Evolutionary conservation across 1,139 yeast genomes (phyloP).

Genomic region (Yamadazyma mexicana): DNA sequence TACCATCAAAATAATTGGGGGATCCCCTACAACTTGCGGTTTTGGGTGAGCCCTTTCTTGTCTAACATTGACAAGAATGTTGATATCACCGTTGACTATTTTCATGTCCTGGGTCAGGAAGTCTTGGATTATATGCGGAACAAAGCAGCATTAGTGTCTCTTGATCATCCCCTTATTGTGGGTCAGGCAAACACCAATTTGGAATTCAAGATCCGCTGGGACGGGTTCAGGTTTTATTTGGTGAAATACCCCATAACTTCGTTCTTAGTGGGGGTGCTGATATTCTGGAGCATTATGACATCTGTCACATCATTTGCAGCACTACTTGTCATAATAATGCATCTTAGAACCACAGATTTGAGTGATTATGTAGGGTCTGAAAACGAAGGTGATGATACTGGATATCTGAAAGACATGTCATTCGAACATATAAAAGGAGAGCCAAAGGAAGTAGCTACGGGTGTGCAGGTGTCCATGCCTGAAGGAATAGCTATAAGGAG

Average conservation of each 20-base stretch:
- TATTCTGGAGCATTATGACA: slow-evolving; percentile 50
- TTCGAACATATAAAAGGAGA: neutral
- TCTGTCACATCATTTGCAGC: slow-evolving; percentile 28
- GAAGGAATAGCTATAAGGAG: no score
- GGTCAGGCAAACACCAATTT: slow-evolving; percentile 16
- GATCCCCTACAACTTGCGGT: slow-evolving; percentile 37
- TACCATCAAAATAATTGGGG: slow-evolving; percentile 30
- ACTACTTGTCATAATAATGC: neutral
- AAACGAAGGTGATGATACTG: no score
- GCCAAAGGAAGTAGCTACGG: no score
- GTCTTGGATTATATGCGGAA: neutral
- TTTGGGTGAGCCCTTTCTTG: slow-evolving; percentile 39
- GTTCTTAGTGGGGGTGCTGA: slow-evolving; percentile 48
- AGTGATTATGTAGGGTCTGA: neutral
- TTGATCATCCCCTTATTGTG: slow-evolving; percentile 7
- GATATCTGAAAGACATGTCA: no score
- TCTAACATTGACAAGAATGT: slow-evolving; percentile 23
- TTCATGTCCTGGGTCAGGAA: slow-evolving; percentile 4
- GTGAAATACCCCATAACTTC: slow-evolving; percentile 48
- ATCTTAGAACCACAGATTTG: neutral
- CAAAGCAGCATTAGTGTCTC: neutral
- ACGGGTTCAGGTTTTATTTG: slow-evolving; percentile 59
- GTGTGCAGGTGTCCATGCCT: no score
- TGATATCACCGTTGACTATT: slow-evolving; percentile 12
- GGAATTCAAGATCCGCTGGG: slow-evolving; percentile 38